Percentiles rank a stretch among this genome's conserved stretches.
phyloP scores from a whole-genome alignment of 148 eudicot genomes.

The Vaccinium macrocarpon region DNA sequence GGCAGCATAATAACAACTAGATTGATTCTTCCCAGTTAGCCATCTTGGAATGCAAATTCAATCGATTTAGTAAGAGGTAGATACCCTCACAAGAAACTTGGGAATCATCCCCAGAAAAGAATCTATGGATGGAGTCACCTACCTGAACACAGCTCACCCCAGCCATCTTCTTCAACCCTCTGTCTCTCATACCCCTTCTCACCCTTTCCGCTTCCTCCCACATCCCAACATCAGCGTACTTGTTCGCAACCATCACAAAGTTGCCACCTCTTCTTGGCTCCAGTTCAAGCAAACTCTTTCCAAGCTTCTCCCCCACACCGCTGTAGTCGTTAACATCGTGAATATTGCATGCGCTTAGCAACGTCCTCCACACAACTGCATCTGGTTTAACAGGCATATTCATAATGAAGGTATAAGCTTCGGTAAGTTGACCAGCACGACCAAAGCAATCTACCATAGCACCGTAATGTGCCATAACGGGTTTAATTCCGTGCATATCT shows the following conservation, averaged over 20 bases:
- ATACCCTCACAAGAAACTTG: conserved; percentile 22
- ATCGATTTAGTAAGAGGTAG: conserved; percentile 26
- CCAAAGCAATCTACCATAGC: conserved; percentile 61
- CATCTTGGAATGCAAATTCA: conserved; percentile 42
- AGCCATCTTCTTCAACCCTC: conserved; percentile 42
- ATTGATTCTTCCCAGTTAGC: conserved; percentile 11
- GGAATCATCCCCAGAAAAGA: conserved; percentile 36
- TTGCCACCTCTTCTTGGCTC: conserved; percentile 51
- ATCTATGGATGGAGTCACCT: conserved; percentile 34
- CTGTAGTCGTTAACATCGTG: conserved; percentile 32
- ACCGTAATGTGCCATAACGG: conserved; percentile 41
- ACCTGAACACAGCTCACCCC: conserved; percentile 54
- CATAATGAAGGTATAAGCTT: conserved; percentile 38
- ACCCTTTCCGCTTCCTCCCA: conserved; percentile 42
- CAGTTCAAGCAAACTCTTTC: conserved; percentile 29
- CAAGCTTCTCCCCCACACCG: conserved; percentile 34
- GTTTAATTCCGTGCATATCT: conserved; percentile 36
- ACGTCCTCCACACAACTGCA: conserved; percentile 50
- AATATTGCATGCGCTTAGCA: conserved; percentile 43
- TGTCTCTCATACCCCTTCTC: conserved; percentile 32
- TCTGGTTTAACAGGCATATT: conserved; percentile 45
- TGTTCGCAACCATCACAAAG: conserved; percentile 44
- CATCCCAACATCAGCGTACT: conserved; percentile 47
- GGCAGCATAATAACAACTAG: not conserved
- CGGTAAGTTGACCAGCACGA: conserved; percentile 43